phyloP scores from a whole-genome alignment of 495 filamentous ascomycete species.

The Aspergillus hancockii region DNA sequence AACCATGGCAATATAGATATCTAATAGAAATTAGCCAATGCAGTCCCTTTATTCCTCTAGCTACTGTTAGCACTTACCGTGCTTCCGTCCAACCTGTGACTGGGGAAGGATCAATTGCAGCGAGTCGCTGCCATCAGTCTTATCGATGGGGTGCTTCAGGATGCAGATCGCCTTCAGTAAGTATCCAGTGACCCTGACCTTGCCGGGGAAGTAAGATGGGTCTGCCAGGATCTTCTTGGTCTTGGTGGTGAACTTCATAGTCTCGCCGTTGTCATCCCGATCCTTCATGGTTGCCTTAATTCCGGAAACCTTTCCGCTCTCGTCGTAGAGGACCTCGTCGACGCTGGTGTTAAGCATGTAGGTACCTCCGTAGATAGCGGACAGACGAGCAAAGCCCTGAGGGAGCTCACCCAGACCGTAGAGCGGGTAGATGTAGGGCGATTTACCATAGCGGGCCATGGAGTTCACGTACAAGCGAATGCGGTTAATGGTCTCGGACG shows the following conservation, averaged over 20 bases:
- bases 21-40: conserved; percentile 46
- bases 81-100: conserved; percentile 90
- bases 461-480: conserved; percentile 97
- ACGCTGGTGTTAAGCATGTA: conserved; percentile 98
- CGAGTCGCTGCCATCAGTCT: conserved; percentile 86
- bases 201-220: conserved; percentile 92
- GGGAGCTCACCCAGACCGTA: conserved; percentile 97
- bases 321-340: conserved; percentile 82
- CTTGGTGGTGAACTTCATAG: conserved; percentile 94
- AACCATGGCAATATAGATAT: conserved; percentile 98
- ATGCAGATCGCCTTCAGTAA: conserved; percentile 96
- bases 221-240: conserved; percentile 95
- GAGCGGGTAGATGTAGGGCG: conserved; percentile 98
- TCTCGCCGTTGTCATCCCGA: conserved; percentile 68
- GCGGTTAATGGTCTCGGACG: conserved; percentile 85
- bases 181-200: conserved; percentile 83
- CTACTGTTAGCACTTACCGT: conserved; percentile 60
- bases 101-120: conserved; percentile 97
- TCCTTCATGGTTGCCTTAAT: conserved; percentile 98
- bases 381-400: conserved; percentile 96
- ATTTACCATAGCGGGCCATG: conserved; percentile 97
- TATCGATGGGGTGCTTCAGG: conserved; percentile 87
- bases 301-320: conserved; percentile 76
- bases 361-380: conserved; percentile 96
- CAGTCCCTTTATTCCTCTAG: not conserved